Base-by-base conservation (phyloP, 2,329 filamentous ascomycete genomes). In the Colletotrichum aenigma region DNA sequence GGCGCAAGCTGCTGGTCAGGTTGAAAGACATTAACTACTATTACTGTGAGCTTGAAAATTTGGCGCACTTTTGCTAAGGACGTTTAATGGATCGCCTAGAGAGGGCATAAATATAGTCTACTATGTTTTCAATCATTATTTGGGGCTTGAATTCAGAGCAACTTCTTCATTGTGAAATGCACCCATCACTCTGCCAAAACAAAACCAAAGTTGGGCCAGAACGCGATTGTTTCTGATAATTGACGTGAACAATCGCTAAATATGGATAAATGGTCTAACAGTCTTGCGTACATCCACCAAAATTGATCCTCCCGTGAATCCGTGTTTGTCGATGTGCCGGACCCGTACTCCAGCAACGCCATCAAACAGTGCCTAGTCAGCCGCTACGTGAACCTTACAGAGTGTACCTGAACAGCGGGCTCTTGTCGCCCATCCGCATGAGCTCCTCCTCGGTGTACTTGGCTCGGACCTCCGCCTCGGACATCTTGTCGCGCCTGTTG, bases 401-500 rank as follows among this genome's bases (percentile, higher is more conserved):
- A 43, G 75, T 73, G 66, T 79, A 78, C 28, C 74, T 62, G 64
- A 77, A 79, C 26, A 78, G 61, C 15, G 78, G 78, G 30, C 74
- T 77, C 70, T 72, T 75, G 58, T 79, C 78, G 6, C 78, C 78
- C 76, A 79, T 62, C 21, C 73, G 60, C 30, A 71, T 58, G 2
- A 79, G 75, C 69, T 79, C 71, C 30, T 78, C 58, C 26, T 78
- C 71, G 4, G 77, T 76, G 38, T 78, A 79, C 67, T 21, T 66
- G 16, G 70, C 68, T 13, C 71, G 34, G 9, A 82, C 74, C 21
- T 80, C 81, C 10, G 80, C 78, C n/a, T 81, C 81, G 4, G 78
- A 66, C 26, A 80, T 64, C 52, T 75, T 74, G 1, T 77, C 79
- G 68, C 81, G 82, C 58, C 74, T 79, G 4, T 75, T 68, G 24